Base-by-base conservation (phyloP, 2,329 filamentous ascomycete species). In the Venturia nashicola region DNA sequence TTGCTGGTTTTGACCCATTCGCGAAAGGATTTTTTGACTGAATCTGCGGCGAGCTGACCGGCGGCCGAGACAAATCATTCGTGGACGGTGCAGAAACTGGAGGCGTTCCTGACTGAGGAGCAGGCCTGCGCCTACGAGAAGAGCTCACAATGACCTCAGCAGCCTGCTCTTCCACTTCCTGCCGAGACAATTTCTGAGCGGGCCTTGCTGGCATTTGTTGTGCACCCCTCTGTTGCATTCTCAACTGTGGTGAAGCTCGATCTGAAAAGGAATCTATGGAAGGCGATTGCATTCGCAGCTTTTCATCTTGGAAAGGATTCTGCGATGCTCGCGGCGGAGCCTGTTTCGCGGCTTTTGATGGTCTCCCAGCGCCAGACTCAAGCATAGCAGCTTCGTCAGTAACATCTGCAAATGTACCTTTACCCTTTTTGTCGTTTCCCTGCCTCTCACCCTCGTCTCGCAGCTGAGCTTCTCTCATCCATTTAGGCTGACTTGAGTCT, bases 121-220 rank as follows among this genome's bases (percentile, higher is more conserved):
- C 39, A 80, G 2, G 84, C 74, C 87, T 93, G 70, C 91, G 84
- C 18, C 64, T 51, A 68, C 91, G 83, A 27, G 89, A 89, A 60
- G 91, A 90, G 72, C 92, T 97, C 64, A 97, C 82, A 73, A 97
- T 97, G 39, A 87, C 89, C 69, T 95, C 86, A 16, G 89, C 83
- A 60, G 84, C 86, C 72, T 96, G 87, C 67, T 95, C 88, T 71
- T 96, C 91, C 12, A 88, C 81, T 0, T 84, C 83, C 71, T 91
- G 83, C 68, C 88, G 86, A 66, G 82, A 89, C 14, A 96, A 78
- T 63, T 87, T 86, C 9, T 82, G 78, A 67, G 80, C 82, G 64
- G 65, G 73, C 64, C 70, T 72, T 48, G 74, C 70, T 27, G 78
- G 76, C n/a, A 78, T 74, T 62, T 59, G 67, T 59, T 68, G 71